Percentiles rank a stretch among this genome's conserved stretches.
Conservation (phyloP, 1,284 basidiomycete genomes). For the Coriolopsis trogii region DNA sequence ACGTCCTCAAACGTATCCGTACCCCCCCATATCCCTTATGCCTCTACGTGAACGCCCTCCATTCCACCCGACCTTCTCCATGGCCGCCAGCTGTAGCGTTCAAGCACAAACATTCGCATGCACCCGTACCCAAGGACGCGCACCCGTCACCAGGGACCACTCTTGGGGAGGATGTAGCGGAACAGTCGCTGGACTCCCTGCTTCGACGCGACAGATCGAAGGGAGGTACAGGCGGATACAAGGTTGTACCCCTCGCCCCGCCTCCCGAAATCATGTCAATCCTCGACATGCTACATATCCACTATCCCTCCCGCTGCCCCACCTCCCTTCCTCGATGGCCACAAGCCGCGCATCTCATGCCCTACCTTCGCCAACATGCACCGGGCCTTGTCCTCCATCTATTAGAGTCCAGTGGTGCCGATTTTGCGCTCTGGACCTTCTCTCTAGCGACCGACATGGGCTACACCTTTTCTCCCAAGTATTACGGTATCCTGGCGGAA, state of each 20-base stretch:
- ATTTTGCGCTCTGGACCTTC: constrained; percentile 47
- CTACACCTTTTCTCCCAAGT: constrained; percentile 49
- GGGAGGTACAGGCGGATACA: background rate
- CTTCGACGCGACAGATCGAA: constrained; percentile 6
- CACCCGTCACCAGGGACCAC: background rate
- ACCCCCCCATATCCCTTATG: constrained; percentile 14
- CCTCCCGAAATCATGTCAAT: constrained; percentile 11
- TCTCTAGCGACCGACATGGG: constrained; percentile 51
- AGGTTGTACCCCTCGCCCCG: background rate
- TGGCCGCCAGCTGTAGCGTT: constrained; percentile 25
- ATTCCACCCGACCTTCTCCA: constrained; percentile 17
- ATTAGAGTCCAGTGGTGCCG: constrained; percentile 42
- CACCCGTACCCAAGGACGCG: background rate
- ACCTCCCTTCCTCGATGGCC: background rate
- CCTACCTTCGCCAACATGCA: constrained; percentile 40
- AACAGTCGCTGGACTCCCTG: background rate
- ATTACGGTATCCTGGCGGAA: constrained; percentile 59
- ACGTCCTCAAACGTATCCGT: constrained; percentile 21
- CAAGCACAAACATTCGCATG: constrained; percentile 18
- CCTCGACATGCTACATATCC: constrained; percentile 16
- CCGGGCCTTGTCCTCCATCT: constrained; percentile 48
- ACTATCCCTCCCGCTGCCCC: background rate
- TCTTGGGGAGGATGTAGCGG: background rate
- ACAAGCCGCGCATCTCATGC: constrained; percentile 20
- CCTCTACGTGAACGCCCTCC: constrained; percentile 22